Evolutionary conservation across 164 flowering plant genomes (phyloP), one percentile per base, ranked within the genome.

Genomic region (Tetracentron sinense): DNA sequence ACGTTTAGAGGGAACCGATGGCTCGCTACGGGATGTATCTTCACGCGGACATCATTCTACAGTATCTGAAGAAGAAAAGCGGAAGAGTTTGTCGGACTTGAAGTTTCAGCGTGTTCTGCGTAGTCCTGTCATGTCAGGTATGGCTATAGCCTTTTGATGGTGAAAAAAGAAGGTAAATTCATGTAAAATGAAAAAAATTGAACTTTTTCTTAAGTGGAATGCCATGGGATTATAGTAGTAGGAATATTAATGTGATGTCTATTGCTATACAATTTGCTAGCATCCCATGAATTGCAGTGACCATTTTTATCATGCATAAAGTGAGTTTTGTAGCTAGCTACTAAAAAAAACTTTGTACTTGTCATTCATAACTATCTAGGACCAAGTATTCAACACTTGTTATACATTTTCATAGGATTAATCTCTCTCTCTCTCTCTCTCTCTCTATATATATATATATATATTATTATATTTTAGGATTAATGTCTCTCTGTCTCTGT

Each of bases 81-180:
- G 60, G 50, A 58, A 56, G 48, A 70, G 20, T 33, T 66, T 30
- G 11, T 12, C 67, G 21, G 82, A 74, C 48, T 55, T 65, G 23
- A 77, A 68, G 47, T 76, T 62, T 60, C 69, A 64, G 33, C 65
- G 64, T 56, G 68, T 60, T 61, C 30, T 69, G 27, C 44, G 54
- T 10, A 54, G 69, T 66, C 60, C 77, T 71, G 57, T 62, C 17
- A 54, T 59, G 44, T 56, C 77, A 72, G 81, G 85, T 77, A 65
- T 29, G 42, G 26, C 51, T 57, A 17, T 56, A 23, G 50, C 8
- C 8, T 33, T 4, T 33, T 33, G 8, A 33, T 4, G 4, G 38
- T 4, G 4, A 4, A 33, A 33, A 4, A 4, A 8, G 38, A 33
- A 33, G 38, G 8, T 33, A 33, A 33, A 33, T 4, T 33, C 38